These are phyloP conservation scores for Ceratopteris richardii DNA, from an alignment of 75 land plant genomes.

Conservation along the genomic window DNA sequence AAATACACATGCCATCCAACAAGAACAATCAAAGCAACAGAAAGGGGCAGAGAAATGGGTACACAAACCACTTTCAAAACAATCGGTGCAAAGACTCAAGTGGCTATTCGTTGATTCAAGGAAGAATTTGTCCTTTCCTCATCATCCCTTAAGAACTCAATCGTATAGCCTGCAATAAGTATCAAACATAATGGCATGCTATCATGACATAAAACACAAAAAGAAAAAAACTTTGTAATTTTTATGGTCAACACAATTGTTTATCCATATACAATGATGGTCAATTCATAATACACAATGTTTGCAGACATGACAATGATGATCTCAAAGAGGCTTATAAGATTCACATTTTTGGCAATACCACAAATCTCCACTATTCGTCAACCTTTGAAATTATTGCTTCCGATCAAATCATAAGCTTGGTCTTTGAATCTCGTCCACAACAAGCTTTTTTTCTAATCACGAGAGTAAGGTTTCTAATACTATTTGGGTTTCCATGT, in stretches of 20 bases:
- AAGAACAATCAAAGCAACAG: conserved; percentile 21
- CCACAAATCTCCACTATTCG: too few species aligned
- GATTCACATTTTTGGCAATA: too few species aligned
- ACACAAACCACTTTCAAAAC: conserved; percentile 11
- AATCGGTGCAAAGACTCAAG: too few species aligned
- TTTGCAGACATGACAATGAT: conserved; percentile 96
- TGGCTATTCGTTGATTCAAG: too few species aligned
- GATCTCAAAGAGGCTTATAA: conserved; percentile 97
- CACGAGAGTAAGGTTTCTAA: too few species aligned
- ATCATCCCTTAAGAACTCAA: too few species aligned
- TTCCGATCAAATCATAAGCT: too few species aligned
- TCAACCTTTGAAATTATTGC: too few species aligned
- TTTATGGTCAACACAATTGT: conserved; percentile 94
- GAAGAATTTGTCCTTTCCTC: too few species aligned
- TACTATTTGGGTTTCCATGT: too few species aligned
- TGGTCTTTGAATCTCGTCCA: too few species aligned
- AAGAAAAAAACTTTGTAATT: conserved; percentile 88
- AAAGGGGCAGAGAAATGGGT: conserved; percentile 10
- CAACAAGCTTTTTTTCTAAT: too few species aligned
- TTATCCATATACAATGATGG: conserved; percentile 98
- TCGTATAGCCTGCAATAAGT: conserved; percentile 5
- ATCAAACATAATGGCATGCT: conserved; percentile 64
- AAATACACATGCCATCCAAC: conserved; percentile 29
- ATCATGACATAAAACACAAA: conserved; percentile 72
- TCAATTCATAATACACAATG: conserved; percentile 94